Conservation (phyloP, 164 flowering plant genomes). For the Tinospora cordifolia region DNA sequence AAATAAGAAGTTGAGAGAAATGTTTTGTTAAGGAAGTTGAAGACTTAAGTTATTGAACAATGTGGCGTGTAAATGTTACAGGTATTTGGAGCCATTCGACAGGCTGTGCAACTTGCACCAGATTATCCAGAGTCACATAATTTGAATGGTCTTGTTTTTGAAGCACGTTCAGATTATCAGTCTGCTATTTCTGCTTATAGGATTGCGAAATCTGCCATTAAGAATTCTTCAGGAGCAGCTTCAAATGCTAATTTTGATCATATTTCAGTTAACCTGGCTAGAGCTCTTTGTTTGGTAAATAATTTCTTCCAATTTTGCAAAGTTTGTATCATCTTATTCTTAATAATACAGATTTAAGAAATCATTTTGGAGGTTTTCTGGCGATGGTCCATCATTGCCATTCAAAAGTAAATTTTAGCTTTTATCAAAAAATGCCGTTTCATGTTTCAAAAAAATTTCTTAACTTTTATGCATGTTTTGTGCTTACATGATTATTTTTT, state of each 20-base stretch:
- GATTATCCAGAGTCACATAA: constrained; percentile 80
- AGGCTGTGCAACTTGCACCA: constrained; percentile 81
- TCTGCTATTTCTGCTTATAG: constrained; percentile 60
- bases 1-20: not conserved
- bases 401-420: no score
- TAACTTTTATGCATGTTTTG: no score
- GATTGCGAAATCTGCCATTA: constrained; percentile 51
- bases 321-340: not conserved
- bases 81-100: constrained; percentile 79
- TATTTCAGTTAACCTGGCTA: constrained; percentile 69
- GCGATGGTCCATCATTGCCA: no score
- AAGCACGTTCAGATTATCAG: constrained; percentile 59
- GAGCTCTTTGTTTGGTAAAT: constrained; percentile 61
- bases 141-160: constrained; percentile 66
- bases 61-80: constrained; percentile 21
- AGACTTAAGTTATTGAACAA: not conserved
- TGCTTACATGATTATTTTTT: no score
- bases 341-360: not conserved
- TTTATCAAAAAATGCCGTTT: no score
- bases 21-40: not conserved
- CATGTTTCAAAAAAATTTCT: no score
- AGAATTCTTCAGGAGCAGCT: constrained; percentile 18
- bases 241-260: constrained; percentile 35
- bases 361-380: no score
- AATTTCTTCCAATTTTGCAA: constrained; percentile 3